These are phyloP conservation scores for Starmerella sirachaensis DNA, from an alignment of 805 yeast species.

Conservation along the genomic window DNA sequence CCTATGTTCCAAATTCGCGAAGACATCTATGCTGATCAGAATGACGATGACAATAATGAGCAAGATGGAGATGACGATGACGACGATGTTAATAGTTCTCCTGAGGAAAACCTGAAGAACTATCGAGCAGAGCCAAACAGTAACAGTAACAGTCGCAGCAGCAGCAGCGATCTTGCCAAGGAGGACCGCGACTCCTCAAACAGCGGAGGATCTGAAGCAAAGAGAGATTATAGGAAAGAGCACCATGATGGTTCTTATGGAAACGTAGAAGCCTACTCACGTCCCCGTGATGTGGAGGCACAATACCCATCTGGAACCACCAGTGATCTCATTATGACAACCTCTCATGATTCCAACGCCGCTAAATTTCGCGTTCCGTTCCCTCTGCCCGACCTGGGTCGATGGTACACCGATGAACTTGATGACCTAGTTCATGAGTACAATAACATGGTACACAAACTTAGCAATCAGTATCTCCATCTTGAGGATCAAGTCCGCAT, in stretches of 20 bases:
- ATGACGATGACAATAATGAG: no score
- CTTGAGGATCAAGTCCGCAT: conserved; percentile 80
- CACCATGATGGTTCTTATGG: no score
- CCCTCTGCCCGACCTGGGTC: conserved; percentile 17
- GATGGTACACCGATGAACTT: conserved; percentile 50
- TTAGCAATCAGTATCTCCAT: conserved; percentile 72
- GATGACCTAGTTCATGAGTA: conserved; percentile 82
- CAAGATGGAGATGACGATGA: conserved; percentile 1
- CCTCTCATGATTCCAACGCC: not conserved
- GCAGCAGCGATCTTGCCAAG: no score
- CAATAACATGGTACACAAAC: conserved; percentile 82
- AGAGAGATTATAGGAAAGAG: no score
- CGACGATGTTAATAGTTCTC: not conserved
- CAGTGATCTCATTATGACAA: not conserved
- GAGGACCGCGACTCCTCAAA: no score
- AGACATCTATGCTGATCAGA: no score
- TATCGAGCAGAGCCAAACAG: not conserved
- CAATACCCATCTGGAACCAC: no score
- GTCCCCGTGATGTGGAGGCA: no score
- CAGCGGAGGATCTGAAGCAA: no score
- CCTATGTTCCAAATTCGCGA: no score
- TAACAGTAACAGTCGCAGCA: no score
- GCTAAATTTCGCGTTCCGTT: conserved; percentile 17
- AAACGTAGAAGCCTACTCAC: no score
- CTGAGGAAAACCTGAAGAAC: not conserved